Evolutionary conservation across 2,329 filamentous ascomycete species (phyloP), one percentile per base, ranked within the genome.

Genomic region (Ophiosphaerella korrae): DNA sequence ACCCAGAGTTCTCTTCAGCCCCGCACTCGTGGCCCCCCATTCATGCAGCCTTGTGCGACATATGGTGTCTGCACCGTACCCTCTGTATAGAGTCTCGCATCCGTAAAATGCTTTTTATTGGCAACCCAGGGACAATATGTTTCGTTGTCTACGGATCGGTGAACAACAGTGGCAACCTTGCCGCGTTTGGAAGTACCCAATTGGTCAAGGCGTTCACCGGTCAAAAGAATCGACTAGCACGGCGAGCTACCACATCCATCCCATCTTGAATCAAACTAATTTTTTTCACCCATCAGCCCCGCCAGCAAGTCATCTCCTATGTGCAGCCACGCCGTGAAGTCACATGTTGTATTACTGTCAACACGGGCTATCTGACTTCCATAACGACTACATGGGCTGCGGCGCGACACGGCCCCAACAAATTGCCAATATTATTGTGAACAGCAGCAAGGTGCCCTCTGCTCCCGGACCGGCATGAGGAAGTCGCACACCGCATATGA

Each of bases 401-500:
- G 18, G 4, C 18, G 34, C 9, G 34, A 14, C 9, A 12, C 34
- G 8, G 9, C n/a, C 34, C 18, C 18, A n/a, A 16, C 12, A 9
- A 36, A 16, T n/a, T 36, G 13, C 33, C 33, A 11, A 34, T 36
- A 14, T 16, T 18, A 11, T 34, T 18, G 14, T 36, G n/a, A 36
- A 6, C 8, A 21, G 34, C 18, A 36, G 21, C 21, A 34, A 31
- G 6, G n/a, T 16, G 26, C 13, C 14, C 8, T 23, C 31, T 5
- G 26, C 29, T 57, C 37, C 34, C 53, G 50, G 50, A 51, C 53
- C 31, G 33, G 47, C 18, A 57, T 50, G 3, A 48, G 48, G 40
- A 48, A 51, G 35, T 57, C 45, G 47, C 54, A 57, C 16, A 57
- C 50, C 23, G 48, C 50, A 12, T 50, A 48, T 26, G 50, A 57